Evolutionary conservation across 176 grass and related monocot species (phyloP).

Genomic region (Avena atlantica): DNA sequence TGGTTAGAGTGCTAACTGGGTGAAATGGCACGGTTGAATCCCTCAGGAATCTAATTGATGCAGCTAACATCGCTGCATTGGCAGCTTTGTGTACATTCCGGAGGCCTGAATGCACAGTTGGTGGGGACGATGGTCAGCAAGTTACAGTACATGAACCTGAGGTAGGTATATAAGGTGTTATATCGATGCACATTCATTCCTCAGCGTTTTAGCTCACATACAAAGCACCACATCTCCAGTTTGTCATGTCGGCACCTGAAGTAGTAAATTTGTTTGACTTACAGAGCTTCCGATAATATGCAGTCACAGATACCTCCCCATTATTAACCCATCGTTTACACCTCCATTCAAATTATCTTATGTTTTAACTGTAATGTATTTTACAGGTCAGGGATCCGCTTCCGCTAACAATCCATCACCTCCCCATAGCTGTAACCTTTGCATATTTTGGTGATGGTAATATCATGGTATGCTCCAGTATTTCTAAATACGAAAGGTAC

Average conservation of each 20-base stretch:
- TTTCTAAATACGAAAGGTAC: neutral
- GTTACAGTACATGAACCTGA: conserved; percentile 82
- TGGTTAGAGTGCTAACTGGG: neutral
- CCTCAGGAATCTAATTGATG: conserved; percentile 88
- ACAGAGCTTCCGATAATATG: conserved; percentile 6
- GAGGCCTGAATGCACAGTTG: conserved; percentile 81
- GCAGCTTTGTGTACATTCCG: conserved; percentile 84
- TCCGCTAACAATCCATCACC: conserved; percentile 87
- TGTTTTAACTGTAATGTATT: conserved; percentile 37
- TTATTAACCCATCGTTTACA: neutral
- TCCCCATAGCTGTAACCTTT: conserved; percentile 94
- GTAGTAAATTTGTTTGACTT: neutral
- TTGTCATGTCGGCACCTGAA: neutral
- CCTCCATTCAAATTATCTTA: neutral
- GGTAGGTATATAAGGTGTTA: conserved; percentile 45
- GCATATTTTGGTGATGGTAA: conserved; percentile 86
- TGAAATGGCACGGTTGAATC: neutral
- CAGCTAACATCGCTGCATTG: conserved; percentile 91
- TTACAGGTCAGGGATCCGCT: conserved; percentile 92
- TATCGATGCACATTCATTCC: conserved; percentile 6
- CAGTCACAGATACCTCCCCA: neutral
- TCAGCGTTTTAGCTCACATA: neutral
- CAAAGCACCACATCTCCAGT: neutral
- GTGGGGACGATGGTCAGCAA: conserved; percentile 83
- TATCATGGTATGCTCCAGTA: conserved; percentile 70